Conservation (phyloP, 1,284 basidiomycete species). For the Ustilago sp. region DNA sequence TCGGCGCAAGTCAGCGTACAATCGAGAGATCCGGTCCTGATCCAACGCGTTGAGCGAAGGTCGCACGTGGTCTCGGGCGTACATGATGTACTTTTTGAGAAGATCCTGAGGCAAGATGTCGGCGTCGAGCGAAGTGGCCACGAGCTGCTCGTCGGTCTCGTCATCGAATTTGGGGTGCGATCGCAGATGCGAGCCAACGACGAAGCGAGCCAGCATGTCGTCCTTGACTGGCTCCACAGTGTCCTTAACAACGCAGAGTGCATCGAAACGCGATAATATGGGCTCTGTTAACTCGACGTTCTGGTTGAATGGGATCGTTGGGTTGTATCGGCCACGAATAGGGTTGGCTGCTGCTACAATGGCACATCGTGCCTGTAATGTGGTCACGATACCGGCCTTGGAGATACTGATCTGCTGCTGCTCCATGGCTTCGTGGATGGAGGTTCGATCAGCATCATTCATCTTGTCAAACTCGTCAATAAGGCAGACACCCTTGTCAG, state of each 20-base stretch:
- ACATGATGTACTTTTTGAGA: conserved; percentile 99
- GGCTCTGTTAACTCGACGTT: conserved; percentile 99
- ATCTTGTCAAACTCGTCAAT: conserved; percentile 99
- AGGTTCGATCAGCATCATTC: conserved; percentile 90
- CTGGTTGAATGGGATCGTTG: conserved; percentile 81
- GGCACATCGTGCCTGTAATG: conserved; percentile 94
- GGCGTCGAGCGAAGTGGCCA: conserved; percentile 84
- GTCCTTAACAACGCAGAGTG: conserved; percentile 97
- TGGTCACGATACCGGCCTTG: conserved; percentile 97
- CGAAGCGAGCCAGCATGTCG: conserved; percentile 94
- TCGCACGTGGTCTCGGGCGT: conserved; percentile 89
- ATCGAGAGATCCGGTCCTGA: conserved; percentile 91
- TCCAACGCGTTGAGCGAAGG: conserved; percentile 95
- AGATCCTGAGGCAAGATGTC: conserved; percentile 97
- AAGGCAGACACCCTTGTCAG: conserved; percentile 97
- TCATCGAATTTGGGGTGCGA: conserved; percentile 93
- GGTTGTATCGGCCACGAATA: conserved; percentile 76
- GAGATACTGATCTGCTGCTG: conserved; percentile 99
- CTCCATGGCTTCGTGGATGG: conserved; percentile 99
- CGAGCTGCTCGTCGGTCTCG: conserved; percentile 85
- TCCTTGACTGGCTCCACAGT: conserved; percentile 96
- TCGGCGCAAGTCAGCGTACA: conserved; percentile 95
- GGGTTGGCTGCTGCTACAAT: conserved; percentile 98
- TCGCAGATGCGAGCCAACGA: conserved; percentile 92
- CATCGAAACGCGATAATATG: conserved; percentile 98